Conservation (phyloP, 371 early-diverging fungal species). For the Mucor velutinosus region DNA sequence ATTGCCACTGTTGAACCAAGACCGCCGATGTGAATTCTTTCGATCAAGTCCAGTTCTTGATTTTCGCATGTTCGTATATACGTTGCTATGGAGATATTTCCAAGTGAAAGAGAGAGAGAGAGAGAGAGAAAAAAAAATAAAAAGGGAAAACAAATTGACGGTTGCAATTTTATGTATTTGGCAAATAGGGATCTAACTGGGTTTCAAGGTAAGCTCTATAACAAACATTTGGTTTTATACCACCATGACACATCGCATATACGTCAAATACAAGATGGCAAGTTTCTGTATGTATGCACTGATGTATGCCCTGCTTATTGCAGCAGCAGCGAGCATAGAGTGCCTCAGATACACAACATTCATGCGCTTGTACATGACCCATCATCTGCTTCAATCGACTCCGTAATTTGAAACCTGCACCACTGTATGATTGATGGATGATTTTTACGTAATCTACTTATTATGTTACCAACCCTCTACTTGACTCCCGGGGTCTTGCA, state of each 20-base stretch:
- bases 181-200: neutral
- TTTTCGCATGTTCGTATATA: conserved; percentile 6
- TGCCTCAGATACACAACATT: too few species aligned
- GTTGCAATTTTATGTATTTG: neutral
- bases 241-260: neutral
- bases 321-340: too few species aligned
- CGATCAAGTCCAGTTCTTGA: conserved; percentile 10
- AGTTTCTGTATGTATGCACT: too few species aligned
- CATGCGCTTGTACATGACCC: too few species aligned
- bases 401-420: neutral
- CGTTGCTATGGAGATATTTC: neutral
- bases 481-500: neutral
- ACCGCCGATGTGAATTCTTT: conserved; percentile 18
- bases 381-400: neutral
- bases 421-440: neutral
- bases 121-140: neutral
- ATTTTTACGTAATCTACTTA: neutral
- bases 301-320: neutral
- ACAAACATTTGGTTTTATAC: neutral
- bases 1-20: conserved; percentile 25
- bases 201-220: neutral
- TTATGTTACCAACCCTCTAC: neutral
- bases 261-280: neutral
- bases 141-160: neutral
- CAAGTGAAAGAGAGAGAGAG: neutral